Evolutionary conservation across 805 yeast species (phyloP), one percentile per base, ranked within the genome.

Genomic region (Kuraishia molischiana): DNA sequence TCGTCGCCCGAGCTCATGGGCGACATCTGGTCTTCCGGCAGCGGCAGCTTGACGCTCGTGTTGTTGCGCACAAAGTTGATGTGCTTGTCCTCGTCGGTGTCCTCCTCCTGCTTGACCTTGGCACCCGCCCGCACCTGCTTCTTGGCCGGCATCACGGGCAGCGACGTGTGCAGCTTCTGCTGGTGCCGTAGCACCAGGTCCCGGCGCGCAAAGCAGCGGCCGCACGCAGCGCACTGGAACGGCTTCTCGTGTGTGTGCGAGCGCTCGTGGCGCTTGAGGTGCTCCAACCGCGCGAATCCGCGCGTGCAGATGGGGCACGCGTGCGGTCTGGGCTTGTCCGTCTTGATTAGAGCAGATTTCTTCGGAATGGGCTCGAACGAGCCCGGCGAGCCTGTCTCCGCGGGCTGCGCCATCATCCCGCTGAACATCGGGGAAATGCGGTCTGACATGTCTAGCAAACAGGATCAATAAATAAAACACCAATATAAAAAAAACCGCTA

Each of bases 211-310:
- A 92, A 90, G 53, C 95, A 84, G 36, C 97, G 76, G 24, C 95
- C 97, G 59, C 97, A 90, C 6, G 89, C 89, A 2, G 95, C 94
- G 61, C 98, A 90, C 54, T 85, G 92, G 62, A 82, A 90, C 1
- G 97, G 97, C 55, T 87, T 87, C 59, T 89, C 97, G 56, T 89
- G 85, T 8, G 98, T 90, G 56, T 90, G 98, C 0, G 94, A 80
- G 30, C 97, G 66, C 50, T 87, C 94, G 54, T 90, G 98, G 41
- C 98, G 77, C 58, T 85, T 87, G 52, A 92, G 68, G 59, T 90
- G 98, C 59, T 90, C 98, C 35, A 85, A 68, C 38, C 98, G 72
- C 2, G 97, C 98, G 70, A 92, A 92, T 2, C 95, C 95, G 42
- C 98, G 69, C 1, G 97, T 85, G 56, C 98, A 92, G 4, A 85